Conservation (phyloP, 441 rosid genomes). For the Gossypium gossypioides region DNA sequence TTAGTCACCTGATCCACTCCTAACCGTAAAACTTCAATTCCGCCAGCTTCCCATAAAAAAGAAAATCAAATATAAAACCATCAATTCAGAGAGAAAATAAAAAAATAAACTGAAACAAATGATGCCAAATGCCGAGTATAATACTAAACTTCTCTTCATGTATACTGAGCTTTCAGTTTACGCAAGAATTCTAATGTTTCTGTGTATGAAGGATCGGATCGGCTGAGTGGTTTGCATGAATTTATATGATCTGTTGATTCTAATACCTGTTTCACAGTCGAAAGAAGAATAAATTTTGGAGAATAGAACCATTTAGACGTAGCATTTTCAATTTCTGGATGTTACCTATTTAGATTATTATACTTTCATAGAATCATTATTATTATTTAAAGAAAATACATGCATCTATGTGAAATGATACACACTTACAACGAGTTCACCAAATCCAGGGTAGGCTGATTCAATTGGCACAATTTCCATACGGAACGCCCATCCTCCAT, state of each 20-base stretch:
- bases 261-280: slow-evolving; percentile 50
- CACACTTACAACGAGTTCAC: slow-evolving; percentile 78
- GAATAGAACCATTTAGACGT: not conserved
- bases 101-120: not conserved
- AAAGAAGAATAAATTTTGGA: not conserved
- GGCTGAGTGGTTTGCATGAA: slow-evolving; percentile 87
- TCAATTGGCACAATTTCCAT: slow-evolving; percentile 89
- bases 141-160: slow-evolving; percentile 15
- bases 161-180: slow-evolving; percentile 43
- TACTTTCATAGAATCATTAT: no score
- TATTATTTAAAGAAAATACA: not conserved
- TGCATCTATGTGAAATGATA: not conserved
- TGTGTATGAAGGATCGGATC: slow-evolving; percentile 64
- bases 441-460: slow-evolving; percentile 96
- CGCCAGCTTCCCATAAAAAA: not conserved
- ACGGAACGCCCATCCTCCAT: slow-evolving; percentile 95
- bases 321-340: not conserved
- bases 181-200: slow-evolving; percentile 58
- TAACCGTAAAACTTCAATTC: not conserved
- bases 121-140: not conserved
- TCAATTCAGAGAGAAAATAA: not conserved
- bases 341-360: not conserved
- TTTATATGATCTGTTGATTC: slow-evolving; percentile 92
- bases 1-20: not conserved
- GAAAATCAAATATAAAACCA: not conserved